Evolutionary conservation across 805 yeast species (phyloP).

Genomic region (Lipomyces yamadae): DNA sequence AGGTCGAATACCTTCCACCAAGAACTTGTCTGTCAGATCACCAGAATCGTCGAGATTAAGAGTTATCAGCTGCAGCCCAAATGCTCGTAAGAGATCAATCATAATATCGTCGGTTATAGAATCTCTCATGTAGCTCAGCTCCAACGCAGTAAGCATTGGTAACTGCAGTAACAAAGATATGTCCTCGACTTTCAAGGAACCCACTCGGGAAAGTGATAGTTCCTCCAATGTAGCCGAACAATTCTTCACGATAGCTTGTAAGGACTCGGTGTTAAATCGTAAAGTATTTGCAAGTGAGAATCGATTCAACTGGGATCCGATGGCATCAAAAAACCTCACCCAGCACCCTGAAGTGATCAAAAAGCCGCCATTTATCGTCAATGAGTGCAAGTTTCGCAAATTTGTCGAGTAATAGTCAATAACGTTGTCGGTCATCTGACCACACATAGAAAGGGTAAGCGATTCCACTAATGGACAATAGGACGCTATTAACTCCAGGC

Average conservation of each 20-base stretch:
- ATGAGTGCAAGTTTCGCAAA: slow-evolving; percentile 56
- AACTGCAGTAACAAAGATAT: slow-evolving; percentile 62
- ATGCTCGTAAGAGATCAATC: slow-evolving; percentile 55
- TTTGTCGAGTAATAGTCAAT: slow-evolving; percentile 65
- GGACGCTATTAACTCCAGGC: slow-evolving; percentile 72
- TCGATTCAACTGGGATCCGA: slow-evolving; percentile 58
- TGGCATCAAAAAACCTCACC: slow-evolving; percentile 69
- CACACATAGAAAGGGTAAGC: slow-evolving; percentile 86
- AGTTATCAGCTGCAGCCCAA: slow-evolving; percentile 62
- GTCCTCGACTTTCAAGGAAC: slow-evolving; percentile 68
- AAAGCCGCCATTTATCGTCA: slow-evolving; percentile 89
- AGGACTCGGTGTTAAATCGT: slow-evolving; percentile 70
- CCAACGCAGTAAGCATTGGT: slow-evolving; percentile 52
- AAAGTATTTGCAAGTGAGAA: slow-evolving; percentile 82
- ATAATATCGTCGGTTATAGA: slow-evolving; percentile 49
- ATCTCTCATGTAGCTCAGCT: slow-evolving; percentile 68
- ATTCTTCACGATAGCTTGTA: slow-evolving; percentile 63
- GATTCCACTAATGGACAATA: slow-evolving; percentile 74
- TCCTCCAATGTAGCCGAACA: slow-evolving; percentile 57
- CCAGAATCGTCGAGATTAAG: slow-evolving; percentile 75
- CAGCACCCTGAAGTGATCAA: slow-evolving; percentile 76
- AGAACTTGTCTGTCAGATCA: slow-evolving; percentile 63
- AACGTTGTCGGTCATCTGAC: slow-evolving; percentile 81
- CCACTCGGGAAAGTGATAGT: slow-evolving; percentile 69
- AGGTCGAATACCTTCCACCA: slow-evolving; percentile 61